phyloP scores from a whole-genome alignment of 2,329 filamentous ascomycete genomes.

The Fusarium sp. region DNA sequence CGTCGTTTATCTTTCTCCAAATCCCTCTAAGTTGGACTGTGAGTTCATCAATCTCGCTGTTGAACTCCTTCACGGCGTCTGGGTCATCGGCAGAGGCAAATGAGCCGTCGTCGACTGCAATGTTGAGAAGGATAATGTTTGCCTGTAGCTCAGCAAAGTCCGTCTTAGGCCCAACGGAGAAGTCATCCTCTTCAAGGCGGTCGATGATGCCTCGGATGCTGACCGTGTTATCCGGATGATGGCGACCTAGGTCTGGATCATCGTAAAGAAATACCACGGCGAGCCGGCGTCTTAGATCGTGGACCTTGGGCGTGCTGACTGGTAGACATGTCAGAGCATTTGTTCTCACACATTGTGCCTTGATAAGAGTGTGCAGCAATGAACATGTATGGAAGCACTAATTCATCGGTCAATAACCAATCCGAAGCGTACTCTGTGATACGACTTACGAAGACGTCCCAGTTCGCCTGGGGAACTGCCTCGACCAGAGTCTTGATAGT shows the following conservation, averaged over 20 bases:
- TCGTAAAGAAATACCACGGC: constrained; percentile 70
- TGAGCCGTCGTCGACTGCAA: constrained; percentile 72
- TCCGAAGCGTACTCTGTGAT: not conserved
- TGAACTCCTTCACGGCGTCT: constrained; percentile 62
- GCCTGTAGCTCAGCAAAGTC: constrained; percentile 74
- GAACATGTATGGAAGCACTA: constrained; percentile 60
- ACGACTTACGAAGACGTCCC: constrained; percentile 55
- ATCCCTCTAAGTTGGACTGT: constrained; percentile 64
- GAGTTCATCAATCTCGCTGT: constrained; percentile 73
- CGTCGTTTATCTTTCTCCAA: constrained; percentile 72
- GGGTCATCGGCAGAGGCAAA: constrained; percentile 41
- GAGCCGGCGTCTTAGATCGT: constrained; percentile 70
- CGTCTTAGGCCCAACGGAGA: constrained; percentile 62
- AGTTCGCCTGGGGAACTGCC: constrained; percentile 50
- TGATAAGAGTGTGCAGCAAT: constrained; percentile 57
- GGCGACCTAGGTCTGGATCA: constrained; percentile 53
- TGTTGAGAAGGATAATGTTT: constrained; percentile 72
- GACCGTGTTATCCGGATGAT: constrained; percentile 53
- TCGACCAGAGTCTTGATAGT: constrained; percentile 55
- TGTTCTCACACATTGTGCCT: constrained; percentile 60
- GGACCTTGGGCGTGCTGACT: constrained; percentile 55
- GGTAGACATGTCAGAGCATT: constrained; percentile 68
- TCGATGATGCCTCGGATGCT: constrained; percentile 55
- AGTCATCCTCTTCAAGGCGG: constrained; percentile 58
- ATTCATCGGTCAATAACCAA: constrained; percentile 6